Conservation (phyloP, 2,329 filamentous ascomycete genomes). For the Chrysoporthe deuterocubensis region DNA sequence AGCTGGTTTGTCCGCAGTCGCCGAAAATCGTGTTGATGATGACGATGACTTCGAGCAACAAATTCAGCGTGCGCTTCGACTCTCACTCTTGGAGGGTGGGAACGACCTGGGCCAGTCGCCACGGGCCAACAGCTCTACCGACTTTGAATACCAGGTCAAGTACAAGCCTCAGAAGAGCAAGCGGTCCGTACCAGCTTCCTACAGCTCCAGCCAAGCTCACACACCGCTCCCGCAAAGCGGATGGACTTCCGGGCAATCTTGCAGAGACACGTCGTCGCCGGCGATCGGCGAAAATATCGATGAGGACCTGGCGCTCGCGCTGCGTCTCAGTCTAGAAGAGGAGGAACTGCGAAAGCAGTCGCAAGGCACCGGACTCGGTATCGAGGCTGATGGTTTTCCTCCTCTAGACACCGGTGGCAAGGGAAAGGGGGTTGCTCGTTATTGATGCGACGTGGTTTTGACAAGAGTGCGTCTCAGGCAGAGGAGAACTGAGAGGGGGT, state of each 20-base stretch:
- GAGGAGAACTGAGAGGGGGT: background rate
- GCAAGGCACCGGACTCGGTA: slow-evolving; percentile 27
- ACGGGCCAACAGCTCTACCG: slow-evolving; percentile 49
- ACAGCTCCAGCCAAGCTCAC: slow-evolving; percentile 39
- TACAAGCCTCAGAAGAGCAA: slow-evolving; percentile 49
- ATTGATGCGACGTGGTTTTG: background rate
- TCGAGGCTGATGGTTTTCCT: slow-evolving; percentile 38
- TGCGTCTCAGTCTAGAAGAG: slow-evolving; percentile 64
- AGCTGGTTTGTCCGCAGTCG: slow-evolving; percentile 27
- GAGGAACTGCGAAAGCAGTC: slow-evolving; percentile 44
- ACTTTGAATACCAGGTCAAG: slow-evolving; percentile 56
- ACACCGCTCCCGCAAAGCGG: slow-evolving; percentile 37
- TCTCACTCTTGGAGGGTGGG: slow-evolving; percentile 62
- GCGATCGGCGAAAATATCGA: slow-evolving; percentile 40
- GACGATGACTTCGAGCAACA: slow-evolving; percentile 63
- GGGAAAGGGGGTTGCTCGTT: slow-evolving; percentile 44
- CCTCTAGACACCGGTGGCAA: slow-evolving; percentile 41
- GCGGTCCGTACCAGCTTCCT: slow-evolving; percentile 40
- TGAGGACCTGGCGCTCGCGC: slow-evolving; percentile 63
- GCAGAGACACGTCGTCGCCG: slow-evolving; percentile 28
- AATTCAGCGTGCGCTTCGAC: slow-evolving; percentile 65
- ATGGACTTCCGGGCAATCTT: slow-evolving; percentile 26
- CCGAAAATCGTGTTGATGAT: slow-evolving; percentile 40
- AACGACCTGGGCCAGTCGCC: slow-evolving; percentile 53
- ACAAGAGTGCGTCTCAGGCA: background rate